phyloP scores from a whole-genome alignment of 352 stramenopile genomes.

The Phytophthora ohioensis region DNA sequence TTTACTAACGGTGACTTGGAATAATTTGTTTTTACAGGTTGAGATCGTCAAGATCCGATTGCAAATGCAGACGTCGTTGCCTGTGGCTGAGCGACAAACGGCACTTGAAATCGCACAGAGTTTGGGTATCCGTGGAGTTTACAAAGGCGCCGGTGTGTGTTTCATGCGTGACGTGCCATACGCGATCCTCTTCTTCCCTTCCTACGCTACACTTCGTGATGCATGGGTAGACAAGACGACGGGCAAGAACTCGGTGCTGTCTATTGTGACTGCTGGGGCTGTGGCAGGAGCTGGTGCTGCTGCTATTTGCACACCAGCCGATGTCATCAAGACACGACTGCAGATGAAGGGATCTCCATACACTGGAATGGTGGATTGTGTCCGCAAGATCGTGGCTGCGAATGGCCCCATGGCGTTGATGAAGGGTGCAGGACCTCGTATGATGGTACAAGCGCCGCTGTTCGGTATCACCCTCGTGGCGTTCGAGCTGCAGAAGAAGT shows the following conservation, averaged over 20 bases:
- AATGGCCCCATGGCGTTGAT: constrained; percentile 89
- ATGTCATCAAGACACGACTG: constrained; percentile 92
- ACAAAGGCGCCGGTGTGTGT: constrained; percentile 88
- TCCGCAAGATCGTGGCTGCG: constrained; percentile 72
- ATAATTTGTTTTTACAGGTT: constrained; percentile 41
- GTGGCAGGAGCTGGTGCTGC: constrained; percentile 70
- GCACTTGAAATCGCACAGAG: constrained; percentile 69
- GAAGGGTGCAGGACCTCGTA: constrained; percentile 84
- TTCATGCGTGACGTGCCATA: constrained; percentile 94
- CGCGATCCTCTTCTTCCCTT: constrained; percentile 93
- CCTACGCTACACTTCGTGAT: constrained; percentile 81
- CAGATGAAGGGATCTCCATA: constrained; percentile 87
- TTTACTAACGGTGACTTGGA: constrained; percentile 27
- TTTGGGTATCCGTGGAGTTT: constrained; percentile 84
- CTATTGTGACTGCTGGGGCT: constrained; percentile 71
- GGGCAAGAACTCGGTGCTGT: constrained; percentile 65
- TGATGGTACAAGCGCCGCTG: constrained; percentile 89
- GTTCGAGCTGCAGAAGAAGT: constrained; percentile 92
- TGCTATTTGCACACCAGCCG: constrained; percentile 66
- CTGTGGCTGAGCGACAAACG: constrained; percentile 64
- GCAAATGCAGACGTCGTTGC: constrained; percentile 85
- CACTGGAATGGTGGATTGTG: constrained; percentile 86
- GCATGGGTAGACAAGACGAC: constrained; percentile 52
- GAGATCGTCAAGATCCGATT: constrained; percentile 94
- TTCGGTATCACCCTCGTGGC: constrained; percentile 88